Percentiles rank a stretch among this genome's conserved stretches.
Conservation (phyloP, 2,329 filamentous ascomycete species). For the Bipolaris gigantea region DNA sequence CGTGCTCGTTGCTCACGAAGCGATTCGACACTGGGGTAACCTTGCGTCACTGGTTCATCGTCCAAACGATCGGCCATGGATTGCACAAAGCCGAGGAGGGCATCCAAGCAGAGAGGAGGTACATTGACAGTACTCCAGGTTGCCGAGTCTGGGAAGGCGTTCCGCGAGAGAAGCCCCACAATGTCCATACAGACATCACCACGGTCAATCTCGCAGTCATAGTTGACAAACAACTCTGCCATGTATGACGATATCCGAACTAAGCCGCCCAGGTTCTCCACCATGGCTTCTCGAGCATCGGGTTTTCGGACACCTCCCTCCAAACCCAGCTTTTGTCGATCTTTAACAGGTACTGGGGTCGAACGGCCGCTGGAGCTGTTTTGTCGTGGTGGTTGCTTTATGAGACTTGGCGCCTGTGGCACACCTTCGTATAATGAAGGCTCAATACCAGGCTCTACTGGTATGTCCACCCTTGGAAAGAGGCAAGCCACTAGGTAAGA, state of each 20-base stretch:
- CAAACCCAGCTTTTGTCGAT: conserved; percentile 87
- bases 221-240: conserved; percentile 95
- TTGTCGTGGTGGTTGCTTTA: conserved; percentile 76
- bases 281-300: conserved; percentile 96
- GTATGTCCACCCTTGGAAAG: conserved; percentile 92
- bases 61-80: conserved; percentile 86
- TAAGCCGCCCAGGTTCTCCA: conserved; percentile 90
- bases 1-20: conserved; percentile 73
- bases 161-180: conserved; percentile 87
- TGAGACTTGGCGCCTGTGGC: conserved; percentile 83
- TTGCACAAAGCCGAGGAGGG: conserved; percentile 85
- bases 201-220: conserved; percentile 91
- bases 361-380: conserved; percentile 70
- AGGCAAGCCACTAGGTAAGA: conserved; percentile 93
- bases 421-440: conserved; percentile 90
- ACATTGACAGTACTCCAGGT: conserved; percentile 99
- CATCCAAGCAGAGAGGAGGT: conserved; percentile 89
- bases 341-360: conserved; percentile 88
- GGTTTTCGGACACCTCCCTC: conserved; percentile 91
- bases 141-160: conserved; percentile 93
- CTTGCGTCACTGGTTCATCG: conserved; percentile 64
- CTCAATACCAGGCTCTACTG: conserved; percentile 85
- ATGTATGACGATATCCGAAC: conserved; percentile 93
- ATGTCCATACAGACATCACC: conserved; percentile 94
- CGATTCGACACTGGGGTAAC: conserved; percentile 64